Base-by-base conservation (phyloP, 2,329 filamentous ascomycete genomes). In the Epichloe baconii region DNA sequence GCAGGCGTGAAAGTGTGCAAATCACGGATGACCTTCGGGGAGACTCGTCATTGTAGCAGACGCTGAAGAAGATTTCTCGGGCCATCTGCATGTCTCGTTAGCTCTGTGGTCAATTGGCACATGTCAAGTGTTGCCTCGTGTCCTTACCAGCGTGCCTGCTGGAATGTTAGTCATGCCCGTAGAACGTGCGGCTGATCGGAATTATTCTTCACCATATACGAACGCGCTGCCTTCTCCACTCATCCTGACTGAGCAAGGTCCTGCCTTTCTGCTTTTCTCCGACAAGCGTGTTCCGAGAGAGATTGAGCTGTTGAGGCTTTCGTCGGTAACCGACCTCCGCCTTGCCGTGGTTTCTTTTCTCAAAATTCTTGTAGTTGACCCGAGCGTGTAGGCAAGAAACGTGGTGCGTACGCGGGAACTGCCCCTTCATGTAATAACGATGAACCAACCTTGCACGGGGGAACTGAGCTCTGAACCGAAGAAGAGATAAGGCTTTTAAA, bases 61-160 rank as follows among this genome's bases (percentile, higher is more conserved):
- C 89, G 36, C 85, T 85, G 69, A 86, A 85, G 59, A 97, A 88
- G 60, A 97, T 83, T 61, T 85, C 80, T 0, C 85, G 81, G n/a
- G 84, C 86, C 89, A 96, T 96, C 70, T 72, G 45, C 6, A 8
- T 1, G 17, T 15, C 7, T 31, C 49, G 54, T 61, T 53, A 65
- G 64, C 50, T 63, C 54, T n/a, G 19, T 37, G 23, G 5, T 15
- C 15, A n/a, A 31, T 12, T 15, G 21, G 38, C 35, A 40, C 15
- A 8, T 44, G 43, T 17, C 7, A 8, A 23, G 37, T 10, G 15
- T 44, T 44, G 34, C 12, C 12, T 3, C 11, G 14, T 47, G 5
- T 47, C 57, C 57, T 41, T 61, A 70, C 67, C 61, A 70, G 56
- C 34, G 67, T 70, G 52, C 68, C 68, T 64, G 48, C 23, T 21